Base-by-base conservation (phyloP, 2,329 filamentous ascomycete species). In the Beauveria scarabaeidicola region DNA sequence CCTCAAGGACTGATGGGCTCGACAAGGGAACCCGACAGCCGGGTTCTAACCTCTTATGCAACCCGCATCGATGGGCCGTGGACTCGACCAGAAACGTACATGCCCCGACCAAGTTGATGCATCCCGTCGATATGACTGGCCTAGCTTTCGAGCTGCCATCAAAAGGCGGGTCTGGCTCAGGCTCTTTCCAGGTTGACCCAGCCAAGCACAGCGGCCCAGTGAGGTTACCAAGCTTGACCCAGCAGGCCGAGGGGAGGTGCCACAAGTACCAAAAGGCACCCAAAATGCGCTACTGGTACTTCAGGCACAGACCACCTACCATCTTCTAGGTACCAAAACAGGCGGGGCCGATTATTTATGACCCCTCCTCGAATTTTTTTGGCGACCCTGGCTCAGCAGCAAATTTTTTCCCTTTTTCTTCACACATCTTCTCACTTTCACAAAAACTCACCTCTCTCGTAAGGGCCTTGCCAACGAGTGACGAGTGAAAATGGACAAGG, bases 401-500 rank as follows among this genome's bases (percentile, higher is more conserved):
- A 51, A 55, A 59, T 56, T 59, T 61, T 55, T 47, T 50, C 17
- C 47, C 15, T 27, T 41, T 36, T 43, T 29, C 36, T 52, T 43
- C 54, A 47, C 54, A 58, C 53, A 58, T 40, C 51, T 54, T 36
- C 61, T 52, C 41, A 36, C 52, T 40, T 52, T 53, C 17, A 54
- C 25, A 55, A 50, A 60, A 50, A 17, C 23, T 48, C 32, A 13
- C 36, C 41, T 52, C 51, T 58, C 29, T 51, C 50, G 23, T 43
- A 51, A 25, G 17, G 47, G 58, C 53, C 5, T 29, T 61, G 27
- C 55, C 56, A 40, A 23, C 51, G 55, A 59, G 56, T 56, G 23
- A 59, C 59, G 55, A 52, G 62, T 67, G 63, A 70, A 60, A 61
- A 77, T 77, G 75, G 75, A 77, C 65, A 77, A 76, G 69, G 86